phyloP scores from a whole-genome alignment of 73 alveolate species.

The Effrenium voratum region DNA sequence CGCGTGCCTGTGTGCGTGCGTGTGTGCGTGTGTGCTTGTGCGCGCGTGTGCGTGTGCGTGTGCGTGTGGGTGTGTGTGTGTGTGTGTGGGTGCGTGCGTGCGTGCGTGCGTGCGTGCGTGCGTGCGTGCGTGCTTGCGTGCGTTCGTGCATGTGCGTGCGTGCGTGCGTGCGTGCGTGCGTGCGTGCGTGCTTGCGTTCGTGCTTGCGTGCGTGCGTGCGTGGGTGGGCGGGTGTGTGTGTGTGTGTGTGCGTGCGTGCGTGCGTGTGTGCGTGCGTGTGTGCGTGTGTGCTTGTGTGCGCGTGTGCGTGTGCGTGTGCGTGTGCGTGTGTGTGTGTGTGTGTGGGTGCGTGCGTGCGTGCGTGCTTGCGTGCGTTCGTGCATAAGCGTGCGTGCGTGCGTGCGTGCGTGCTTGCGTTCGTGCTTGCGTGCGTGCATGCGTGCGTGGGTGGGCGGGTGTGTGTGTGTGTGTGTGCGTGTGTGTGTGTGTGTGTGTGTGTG shows the following conservation, averaged over 20 bases:
- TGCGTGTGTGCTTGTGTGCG: not conserved
- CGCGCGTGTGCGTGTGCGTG: no score
- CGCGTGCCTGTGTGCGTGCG: no score
- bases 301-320: not conserved
- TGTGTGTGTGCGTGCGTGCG: not conserved
- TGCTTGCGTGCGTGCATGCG: not conserved
- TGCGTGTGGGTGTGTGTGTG: no score
- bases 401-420: not conserved
- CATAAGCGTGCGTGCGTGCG: not conserved
- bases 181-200: no score
- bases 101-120: no score
- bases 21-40: no score
- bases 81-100: no score
- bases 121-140: no score
- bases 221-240: no score
- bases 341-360: slow-evolving; percentile 14
- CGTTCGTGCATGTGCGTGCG: no score
- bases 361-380: not conserved
- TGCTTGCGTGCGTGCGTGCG: no score
- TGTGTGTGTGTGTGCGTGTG: slow-evolving; percentile 3
- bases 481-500: slow-evolving; percentile 5
- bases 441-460: not conserved
- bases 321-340: slow-evolving; percentile 4
- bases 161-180: no score
- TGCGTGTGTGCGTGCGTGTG: not conserved